These are phyloP conservation scores for Astrothelium subdiscretum DNA, from an alignment of 495 filamentous ascomycete genomes.

Conservation along the genomic window DNA sequence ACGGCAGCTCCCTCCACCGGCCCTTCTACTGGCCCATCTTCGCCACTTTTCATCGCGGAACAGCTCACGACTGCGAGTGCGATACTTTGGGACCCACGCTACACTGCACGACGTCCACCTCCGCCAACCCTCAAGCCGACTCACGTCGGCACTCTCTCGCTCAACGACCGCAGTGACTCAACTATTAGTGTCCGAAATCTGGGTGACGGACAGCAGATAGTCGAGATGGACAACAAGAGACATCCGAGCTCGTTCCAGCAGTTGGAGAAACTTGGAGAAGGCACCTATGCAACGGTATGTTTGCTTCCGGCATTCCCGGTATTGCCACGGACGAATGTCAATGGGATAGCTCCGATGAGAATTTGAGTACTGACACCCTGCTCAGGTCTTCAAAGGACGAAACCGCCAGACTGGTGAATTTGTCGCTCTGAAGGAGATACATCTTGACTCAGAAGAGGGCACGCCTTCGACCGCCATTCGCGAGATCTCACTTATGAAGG, in stretches of 20 bases:
- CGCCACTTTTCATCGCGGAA: slow-evolving; percentile 23
- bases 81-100: slow-evolving; percentile 32
- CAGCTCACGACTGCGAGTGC: slow-evolving; percentile 29
- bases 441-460: slow-evolving; percentile 92
- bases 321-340: neutral
- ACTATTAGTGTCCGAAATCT: slow-evolving; percentile 28
- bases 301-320: neutral
- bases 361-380: neutral
- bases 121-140: slow-evolving; percentile 26
- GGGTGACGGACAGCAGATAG: slow-evolving; percentile 23
- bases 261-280: slow-evolving; percentile 96
- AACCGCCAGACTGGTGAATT: slow-evolving; percentile 32
- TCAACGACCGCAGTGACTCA: slow-evolving; percentile 28
- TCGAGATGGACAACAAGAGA: slow-evolving; percentile 63
- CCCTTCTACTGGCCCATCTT: slow-evolving; percentile 9
- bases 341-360: neutral
- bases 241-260: slow-evolving; percentile 96
- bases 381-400: slow-evolving; percentile 34
- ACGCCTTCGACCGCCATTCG: slow-evolving; percentile 94
- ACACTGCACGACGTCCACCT: slow-evolving; percentile 25
- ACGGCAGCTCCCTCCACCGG: slow-evolving; percentile 12
- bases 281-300: slow-evolving; percentile 90
- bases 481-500: slow-evolving; percentile 91
- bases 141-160: slow-evolving; percentile 28
- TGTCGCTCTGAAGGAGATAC: slow-evolving; percentile 96